Conservation (phyloP, 176 grass and related monocot genomes). For the Musa schizocarpa region DNA sequence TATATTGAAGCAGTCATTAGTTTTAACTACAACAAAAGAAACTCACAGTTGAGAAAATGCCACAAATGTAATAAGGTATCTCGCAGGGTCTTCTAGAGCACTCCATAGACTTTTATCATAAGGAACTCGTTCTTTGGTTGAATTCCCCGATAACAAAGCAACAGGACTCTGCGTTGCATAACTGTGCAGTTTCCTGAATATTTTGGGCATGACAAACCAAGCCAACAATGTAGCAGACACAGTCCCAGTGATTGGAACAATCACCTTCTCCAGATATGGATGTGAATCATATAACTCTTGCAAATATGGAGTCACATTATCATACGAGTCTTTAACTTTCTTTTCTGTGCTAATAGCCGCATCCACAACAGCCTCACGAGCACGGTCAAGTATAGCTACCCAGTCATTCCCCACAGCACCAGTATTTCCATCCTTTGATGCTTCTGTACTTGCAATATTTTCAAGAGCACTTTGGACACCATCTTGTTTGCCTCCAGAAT, state of each 20-base stretch:
- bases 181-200: constrained; percentile 72
- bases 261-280: constrained; percentile 70
- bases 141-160: constrained; percentile 40
- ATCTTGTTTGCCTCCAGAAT: constrained; percentile 32
- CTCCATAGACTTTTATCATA: constrained; percentile 83
- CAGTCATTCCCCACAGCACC: constrained; percentile 32
- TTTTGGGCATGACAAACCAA: constrained; percentile 84
- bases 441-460: constrained; percentile 36
- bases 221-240: constrained; percentile 53
- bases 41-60: constrained; percentile 92
- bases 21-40: background rate
- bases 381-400: constrained; percentile 47
- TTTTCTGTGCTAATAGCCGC: constrained; percentile 37
- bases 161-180: constrained; percentile 57
- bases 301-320: constrained; percentile 47
- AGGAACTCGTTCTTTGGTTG: constrained; percentile 36
- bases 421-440: constrained; percentile 13
- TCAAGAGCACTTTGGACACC: constrained; percentile 5
- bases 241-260: constrained; percentile 66
- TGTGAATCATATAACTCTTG: constrained; percentile 55
- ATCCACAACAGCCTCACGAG: constrained; percentile 43
- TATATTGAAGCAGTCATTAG: background rate
- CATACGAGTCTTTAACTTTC: constrained; percentile 58
- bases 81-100: constrained; percentile 86
- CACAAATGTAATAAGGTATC: constrained; percentile 92